Evolutionary conservation across 208 protist genomes (phyloP).

Genomic region (Acanthamoeba culbertsoni): DNA sequence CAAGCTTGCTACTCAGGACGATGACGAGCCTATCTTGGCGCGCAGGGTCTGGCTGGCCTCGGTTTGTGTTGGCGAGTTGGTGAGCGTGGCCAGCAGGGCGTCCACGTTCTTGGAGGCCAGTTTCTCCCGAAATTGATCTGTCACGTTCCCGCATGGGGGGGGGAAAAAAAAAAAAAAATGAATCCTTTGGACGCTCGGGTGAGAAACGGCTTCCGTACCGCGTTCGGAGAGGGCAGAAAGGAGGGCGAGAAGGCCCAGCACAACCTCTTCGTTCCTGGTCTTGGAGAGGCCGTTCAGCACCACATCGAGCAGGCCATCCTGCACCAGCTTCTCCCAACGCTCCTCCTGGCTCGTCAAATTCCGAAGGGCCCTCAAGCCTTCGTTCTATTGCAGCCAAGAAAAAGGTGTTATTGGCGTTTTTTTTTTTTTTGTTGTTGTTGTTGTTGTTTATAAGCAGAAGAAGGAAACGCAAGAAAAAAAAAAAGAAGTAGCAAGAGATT

Average conservation of each 20-base stretch:
- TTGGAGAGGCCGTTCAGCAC: background rate
- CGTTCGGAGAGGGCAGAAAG: background rate
- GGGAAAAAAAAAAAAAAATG: background rate
- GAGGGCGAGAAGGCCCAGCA: background rate
- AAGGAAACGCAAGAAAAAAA: background rate
- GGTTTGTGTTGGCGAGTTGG: background rate
- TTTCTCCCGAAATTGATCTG: background rate
- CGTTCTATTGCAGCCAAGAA: background rate
- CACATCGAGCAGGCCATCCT: background rate
- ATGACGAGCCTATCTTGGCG: background rate
- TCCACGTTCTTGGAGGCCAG: background rate
- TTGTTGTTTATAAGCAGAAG: too few species aligned
- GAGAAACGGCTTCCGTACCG: background rate
- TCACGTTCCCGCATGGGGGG: too few species aligned
- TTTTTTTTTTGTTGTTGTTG: too few species aligned
- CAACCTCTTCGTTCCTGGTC: slow-evolving; percentile 23
- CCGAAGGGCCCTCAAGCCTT: background rate
- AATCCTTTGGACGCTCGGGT: background rate
- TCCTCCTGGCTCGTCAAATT: background rate
- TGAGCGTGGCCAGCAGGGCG: background rate
- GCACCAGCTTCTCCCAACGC: background rate
- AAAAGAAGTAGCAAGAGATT: background rate
- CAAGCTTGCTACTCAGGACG: too few species aligned
- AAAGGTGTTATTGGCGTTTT: background rate
- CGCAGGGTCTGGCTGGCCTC: slow-evolving; percentile 11